Base-by-base conservation (phyloP, 257 asterid genomes). In the Plantago major region DNA sequence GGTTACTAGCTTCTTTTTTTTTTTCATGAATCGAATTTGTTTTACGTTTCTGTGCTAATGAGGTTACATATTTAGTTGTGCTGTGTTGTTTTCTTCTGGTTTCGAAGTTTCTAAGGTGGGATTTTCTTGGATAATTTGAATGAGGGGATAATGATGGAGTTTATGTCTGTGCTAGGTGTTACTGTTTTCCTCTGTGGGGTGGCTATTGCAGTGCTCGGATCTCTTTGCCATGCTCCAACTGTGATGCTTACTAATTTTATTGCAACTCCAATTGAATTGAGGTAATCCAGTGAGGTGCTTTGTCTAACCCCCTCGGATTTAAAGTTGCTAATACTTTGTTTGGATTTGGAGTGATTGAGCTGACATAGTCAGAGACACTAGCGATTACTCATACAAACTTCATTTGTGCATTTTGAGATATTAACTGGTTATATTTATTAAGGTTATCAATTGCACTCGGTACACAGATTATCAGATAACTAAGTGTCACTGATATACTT, bases 141-240 rank as follows among this genome's bases (percentile, higher is more conserved):
- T 46, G 45, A 53, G 42, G 56, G 37, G 42, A 73, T 74, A 55
- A 63, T 56, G 50, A 28, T 58, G 72, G 59, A 46, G 58, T 71
- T 70, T 54, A 37, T 42, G 28, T 56, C 65, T 74, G 77, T 73
- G 26, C 61, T 69, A 91, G 98, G 96, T 64, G 89, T 91, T 44
- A 78, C 96, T 9, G 90, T 91, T 44, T 82, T 91, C 62, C 79
- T 88, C 10, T 91, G 98, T 46, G 98, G 95, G 45, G 28, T 86
- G 70, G 92, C 94, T 59, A 82, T 86, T 70, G 96, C 90, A 10
- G 38, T 81, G 38, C 91, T 86, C 42, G 82, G 96, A 74, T 74
- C 93, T 58, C 73, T 53, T 49, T 86, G 88, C 50, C 92, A 91
- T 75, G 95, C 98, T 67, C 96, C 98, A 26, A 91, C 96, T 44